Evolutionary conservation across 2,329 filamentous ascomycete species (phyloP).

Genomic region (Penicillium sp.): DNA sequence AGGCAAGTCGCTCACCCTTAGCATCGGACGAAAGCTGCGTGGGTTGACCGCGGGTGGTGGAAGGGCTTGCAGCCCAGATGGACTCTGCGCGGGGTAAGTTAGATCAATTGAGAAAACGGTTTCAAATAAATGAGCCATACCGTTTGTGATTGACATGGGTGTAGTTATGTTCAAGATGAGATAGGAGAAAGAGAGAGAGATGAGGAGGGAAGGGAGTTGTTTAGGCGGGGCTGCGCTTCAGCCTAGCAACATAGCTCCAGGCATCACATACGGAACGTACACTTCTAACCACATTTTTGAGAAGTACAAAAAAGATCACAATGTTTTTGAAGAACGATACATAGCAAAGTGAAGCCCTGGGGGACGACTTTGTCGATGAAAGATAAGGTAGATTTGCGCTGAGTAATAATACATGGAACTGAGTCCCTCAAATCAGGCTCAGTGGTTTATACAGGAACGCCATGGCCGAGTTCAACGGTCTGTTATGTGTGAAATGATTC

Average conservation of each 20-base stretch:
- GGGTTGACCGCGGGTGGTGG: constrained; percentile 78
- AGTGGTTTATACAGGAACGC: constrained; percentile 18
- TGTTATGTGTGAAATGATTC: background rate
- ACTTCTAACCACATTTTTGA: background rate
- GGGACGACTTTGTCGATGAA: background rate
- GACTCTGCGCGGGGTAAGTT: constrained; percentile 48
- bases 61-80: constrained; percentile 82
- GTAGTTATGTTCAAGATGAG: constrained; percentile 8
- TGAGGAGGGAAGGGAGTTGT: constrained; percentile 13
- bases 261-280: background rate
- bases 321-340: background rate
- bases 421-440: constrained; percentile 7
- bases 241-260: background rate
- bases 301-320: background rate
- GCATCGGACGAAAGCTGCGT: constrained; percentile 84
- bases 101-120: background rate
- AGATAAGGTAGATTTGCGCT: constrained; percentile 17
- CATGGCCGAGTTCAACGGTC: background rate
- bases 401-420: constrained; percentile 24
- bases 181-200: constrained; percentile 1
- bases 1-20: constrained; percentile 88
- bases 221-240: constrained; percentile 5
- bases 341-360: background rate
- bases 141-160: constrained; percentile 47
- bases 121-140: constrained; percentile 22